Conservation (phyloP, 2,329 filamentous ascomycete species). For the Xylaria sp. region DNA sequence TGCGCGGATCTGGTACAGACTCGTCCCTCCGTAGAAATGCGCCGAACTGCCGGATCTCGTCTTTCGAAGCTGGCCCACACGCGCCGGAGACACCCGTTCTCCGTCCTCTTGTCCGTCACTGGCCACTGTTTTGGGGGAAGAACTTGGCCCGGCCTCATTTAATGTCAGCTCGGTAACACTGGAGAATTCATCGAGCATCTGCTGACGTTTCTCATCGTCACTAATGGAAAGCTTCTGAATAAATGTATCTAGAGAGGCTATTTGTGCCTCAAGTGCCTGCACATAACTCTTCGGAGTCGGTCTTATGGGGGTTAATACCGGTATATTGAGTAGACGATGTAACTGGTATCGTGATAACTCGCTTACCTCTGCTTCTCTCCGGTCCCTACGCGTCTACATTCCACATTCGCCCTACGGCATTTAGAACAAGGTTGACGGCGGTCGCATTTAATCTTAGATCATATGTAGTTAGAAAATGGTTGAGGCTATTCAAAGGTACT, state of each 20-base stretch:
- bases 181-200: constrained; percentile 55
- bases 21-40: constrained; percentile 62
- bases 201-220: constrained; percentile 53
- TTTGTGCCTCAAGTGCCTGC: constrained; percentile 59
- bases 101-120: constrained; percentile 33
- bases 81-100: constrained; percentile 47
- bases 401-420: constrained; percentile 31
- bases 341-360: neutral
- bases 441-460: constrained; percentile 37
- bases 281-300: constrained; percentile 60
- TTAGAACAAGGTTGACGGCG: constrained; percentile 37
- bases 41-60: constrained; percentile 53
- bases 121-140: constrained; percentile 27
- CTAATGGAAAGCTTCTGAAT: constrained; percentile 58
- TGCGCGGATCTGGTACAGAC: constrained; percentile 57
- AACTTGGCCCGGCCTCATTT: constrained; percentile 34
- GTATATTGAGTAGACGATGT: neutral
- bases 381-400: constrained; percentile 36
- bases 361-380: constrained; percentile 41
- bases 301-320: constrained; percentile 45
- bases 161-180: constrained; percentile 39
- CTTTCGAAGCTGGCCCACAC: constrained; percentile 54
- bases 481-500: neutral
- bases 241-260: constrained; percentile 58
- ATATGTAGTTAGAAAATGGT: constrained; percentile 18